Base-by-base conservation (phyloP, 371 early-diverging fungal species). In the Mucor plumbeus region DNA sequence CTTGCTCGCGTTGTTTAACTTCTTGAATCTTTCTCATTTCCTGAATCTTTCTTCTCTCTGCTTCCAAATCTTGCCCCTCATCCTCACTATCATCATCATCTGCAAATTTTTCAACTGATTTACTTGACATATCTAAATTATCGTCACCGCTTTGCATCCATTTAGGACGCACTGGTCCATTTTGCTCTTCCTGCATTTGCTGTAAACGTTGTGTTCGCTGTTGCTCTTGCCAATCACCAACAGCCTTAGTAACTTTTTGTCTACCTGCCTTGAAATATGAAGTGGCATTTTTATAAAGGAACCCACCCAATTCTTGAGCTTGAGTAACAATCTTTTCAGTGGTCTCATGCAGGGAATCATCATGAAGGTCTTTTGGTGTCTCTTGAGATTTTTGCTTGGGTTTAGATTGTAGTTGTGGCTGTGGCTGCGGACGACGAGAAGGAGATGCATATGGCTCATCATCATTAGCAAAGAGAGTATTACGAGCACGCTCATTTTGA, bases 281-380 rank as follows among this genome's bases (percentile, higher is more conserved):
- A 60, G 85, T 84, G 10, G 94, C 94, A 71, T 91, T 91, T 64
- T 89, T 88, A 63, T 89, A 85, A 21, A 92, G 73, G 38, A 71
- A 84, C 8, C 87, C 83, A n/a, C 94, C 91, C 41, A 93, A 68
- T 59, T 89, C 90, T 39, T 87, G 87, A 5, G 93, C 93, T 10
- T 86, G 83, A 3, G 86, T 81, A 0, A 91, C 78, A 36, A 92
- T 56, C 57, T 87, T 84, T 36, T 92, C 92, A 15, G 82, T 87
- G 17, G 85, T 87, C 15, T 81, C 80, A 6, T 86, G 82, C 14
- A 67, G 41, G 9, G 50, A 50, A 14, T 65, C 60, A 26, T 67
- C 48, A 4, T 43, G 61, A 34, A 14, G n/a, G 14, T 15, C 33
- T 26, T 15, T 33, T 26, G 5, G 35, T 6, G 6, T 58, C 19